Conservation (phyloP, 108 stramenopile species). For the Skeletonema costatum region DNA sequence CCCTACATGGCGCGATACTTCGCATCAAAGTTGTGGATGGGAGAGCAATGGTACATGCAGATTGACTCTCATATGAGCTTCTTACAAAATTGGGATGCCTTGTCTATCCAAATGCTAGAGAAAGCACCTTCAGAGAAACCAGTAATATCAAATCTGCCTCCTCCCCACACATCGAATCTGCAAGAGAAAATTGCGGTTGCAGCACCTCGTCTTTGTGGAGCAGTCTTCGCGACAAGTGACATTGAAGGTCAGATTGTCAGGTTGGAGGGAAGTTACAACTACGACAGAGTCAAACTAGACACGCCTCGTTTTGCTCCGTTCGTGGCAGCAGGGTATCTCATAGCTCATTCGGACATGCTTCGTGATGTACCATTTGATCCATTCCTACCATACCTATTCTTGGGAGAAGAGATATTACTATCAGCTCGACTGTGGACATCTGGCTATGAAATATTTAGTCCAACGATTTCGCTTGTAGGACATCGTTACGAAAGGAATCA, state of each 20-base stretch:
- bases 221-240: slow-evolving; percentile 82
- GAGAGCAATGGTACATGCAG: slow-evolving; percentile 96
- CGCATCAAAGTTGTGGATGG: slow-evolving; percentile 92
- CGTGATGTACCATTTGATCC: slow-evolving; percentile 97
- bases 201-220: slow-evolving; percentile 79
- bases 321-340: slow-evolving; percentile 81
- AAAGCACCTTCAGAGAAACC: slow-evolving; percentile 81
- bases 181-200: slow-evolving; percentile 49
- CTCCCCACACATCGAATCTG: slow-evolving; percentile 63
- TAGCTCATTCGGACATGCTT: slow-evolving; percentile 54
- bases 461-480: slow-evolving; percentile 83
- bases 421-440: slow-evolving; percentile 91
- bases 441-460: slow-evolving; percentile 97
- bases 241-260: slow-evolving; percentile 91
- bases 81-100: slow-evolving; percentile 87
- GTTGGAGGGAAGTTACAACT: slow-evolving; percentile 70
- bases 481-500: slow-evolving; percentile 89
- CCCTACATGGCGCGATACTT: slow-evolving; percentile 95
- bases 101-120: slow-evolving; percentile 78
- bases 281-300: slow-evolving; percentile 61
- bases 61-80: slow-evolving; percentile 94
- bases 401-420: slow-evolving; percentile 97
- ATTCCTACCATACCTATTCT: slow-evolving; percentile 96
- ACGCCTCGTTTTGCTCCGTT: slow-evolving; percentile 84
- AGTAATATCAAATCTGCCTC: slow-evolving; percentile 92